Base-by-base conservation (phyloP, 169 alveolate genomes). In the Eimeria brunetti region DNA sequence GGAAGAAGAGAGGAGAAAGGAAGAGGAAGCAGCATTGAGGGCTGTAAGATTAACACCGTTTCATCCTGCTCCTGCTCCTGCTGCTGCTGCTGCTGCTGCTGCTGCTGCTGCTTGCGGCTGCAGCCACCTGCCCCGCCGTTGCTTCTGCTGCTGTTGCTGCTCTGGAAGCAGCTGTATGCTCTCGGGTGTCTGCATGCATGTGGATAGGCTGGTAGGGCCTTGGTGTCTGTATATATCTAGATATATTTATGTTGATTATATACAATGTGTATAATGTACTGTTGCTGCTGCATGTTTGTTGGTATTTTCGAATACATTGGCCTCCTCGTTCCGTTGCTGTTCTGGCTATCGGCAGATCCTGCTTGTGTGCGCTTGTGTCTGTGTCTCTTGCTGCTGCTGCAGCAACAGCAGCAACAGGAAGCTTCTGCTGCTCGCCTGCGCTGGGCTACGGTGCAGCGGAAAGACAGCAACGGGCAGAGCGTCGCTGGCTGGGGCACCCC, bases 341-440 rank as follows among this genome's bases (percentile, higher is more conserved):
- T 75, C 53, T 2, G 4, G 14, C 27, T 38, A 38, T 24, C 49
- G 11, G 85, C 30, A 12, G 78, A 11, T 44, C 7, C 38, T 27
- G 22, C 49, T 5, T 51, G 51, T 33, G 18, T 27, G 71, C 14
- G 14, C 44, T 51, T 46, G 71, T 22, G 44, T 20, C 24, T 81
- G 71, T 49, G 67, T 24, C 11, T 44, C 24, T 18, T 75, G 80
- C n/a, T 81, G 67, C 18, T 81, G 89, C 89, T 53, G 71, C 89
- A 81, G 89, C 89, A 80, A 27, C 89, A 51, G 71, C 89, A 80
- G 73, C 89, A 81, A 73, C 73, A 81, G 89, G 67, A 51, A 81
- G 89, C 89, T 1, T 16, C 89, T 51, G 89, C 89, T 53, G 89
- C 89, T 49, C 89, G 67, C n/a, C 49, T 81, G 67, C 89, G 89